Evolutionary conservation across 352 stramenopile species (phyloP).

Genomic region (Pythium grandisporangium): DNA sequence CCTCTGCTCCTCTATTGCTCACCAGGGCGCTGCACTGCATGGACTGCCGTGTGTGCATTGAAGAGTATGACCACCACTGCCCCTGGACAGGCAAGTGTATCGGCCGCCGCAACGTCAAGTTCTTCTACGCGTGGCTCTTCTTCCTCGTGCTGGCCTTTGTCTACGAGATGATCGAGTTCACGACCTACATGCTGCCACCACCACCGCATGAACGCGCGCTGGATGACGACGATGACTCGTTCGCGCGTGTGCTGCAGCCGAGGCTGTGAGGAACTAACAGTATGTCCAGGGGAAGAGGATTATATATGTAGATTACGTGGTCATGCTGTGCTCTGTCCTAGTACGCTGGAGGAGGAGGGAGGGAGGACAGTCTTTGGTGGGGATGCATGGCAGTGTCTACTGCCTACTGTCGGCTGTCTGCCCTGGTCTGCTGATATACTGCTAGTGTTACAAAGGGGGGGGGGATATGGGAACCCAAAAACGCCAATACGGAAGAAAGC

Average conservation of each 20-base stretch:
- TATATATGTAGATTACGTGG: not conserved
- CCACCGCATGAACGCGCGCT: conserved; percentile 20
- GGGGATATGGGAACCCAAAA: not conserved
- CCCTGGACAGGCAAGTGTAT: conserved; percentile 90
- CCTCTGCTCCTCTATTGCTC: conserved; percentile 4
- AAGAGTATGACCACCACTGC: conserved; percentile 89
- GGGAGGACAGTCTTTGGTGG: not conserved
- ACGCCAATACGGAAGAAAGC: not conserved
- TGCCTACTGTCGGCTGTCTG: too few relatives aligned
- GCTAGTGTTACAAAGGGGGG: not conserved
- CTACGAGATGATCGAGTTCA: conserved; percentile 85
- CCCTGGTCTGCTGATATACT: too few relatives aligned
- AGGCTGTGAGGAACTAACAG: not conserved
- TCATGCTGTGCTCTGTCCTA: not conserved
- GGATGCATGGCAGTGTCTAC: too few relatives aligned
- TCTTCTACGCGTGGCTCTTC: conserved; percentile 82
- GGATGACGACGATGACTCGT: conserved; percentile 12
- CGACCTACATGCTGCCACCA: conserved; percentile 70
- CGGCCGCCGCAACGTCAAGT: conserved; percentile 65
- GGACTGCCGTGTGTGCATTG: conserved; percentile 83
- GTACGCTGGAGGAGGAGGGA: not conserved
- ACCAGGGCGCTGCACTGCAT: conserved; percentile 72
- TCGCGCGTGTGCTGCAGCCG: too few relatives aligned
- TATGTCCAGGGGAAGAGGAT: not conserved
- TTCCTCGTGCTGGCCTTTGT: conserved; percentile 83